phyloP scores from a whole-genome alignment of 306 rosid genomes.

The Elaeagnus macrophylla region DNA sequence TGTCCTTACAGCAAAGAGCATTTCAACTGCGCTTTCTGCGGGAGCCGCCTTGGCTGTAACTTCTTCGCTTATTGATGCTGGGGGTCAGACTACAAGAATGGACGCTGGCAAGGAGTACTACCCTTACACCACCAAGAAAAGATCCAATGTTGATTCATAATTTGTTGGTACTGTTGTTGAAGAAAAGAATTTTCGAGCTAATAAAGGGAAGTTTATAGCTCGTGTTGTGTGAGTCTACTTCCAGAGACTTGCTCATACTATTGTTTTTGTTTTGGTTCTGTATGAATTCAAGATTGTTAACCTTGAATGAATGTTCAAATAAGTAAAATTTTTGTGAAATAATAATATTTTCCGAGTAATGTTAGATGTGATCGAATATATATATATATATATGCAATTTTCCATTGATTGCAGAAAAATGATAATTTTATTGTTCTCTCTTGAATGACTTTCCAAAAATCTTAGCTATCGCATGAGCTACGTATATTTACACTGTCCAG shows the following conservation, averaged over 20 bases:
- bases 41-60: slow-evolving; percentile 86
- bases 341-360: not conserved
- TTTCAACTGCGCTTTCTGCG: slow-evolving; percentile 76
- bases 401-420: no score
- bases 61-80: slow-evolving; percentile 60
- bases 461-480: no score
- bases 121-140: slow-evolving; percentile 85
- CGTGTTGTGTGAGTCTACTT: slow-evolving; percentile 27
- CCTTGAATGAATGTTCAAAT: slow-evolving; percentile 27
- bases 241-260: slow-evolving; percentile 38
- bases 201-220: slow-evolving; percentile 34
- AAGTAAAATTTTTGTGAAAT: slow-evolving; percentile 24
- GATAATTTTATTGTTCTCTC: no score
- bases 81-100: slow-evolving; percentile 67
- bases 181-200: slow-evolving; percentile 21
- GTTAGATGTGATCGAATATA: not conserved
- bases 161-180: slow-evolving; percentile 9
- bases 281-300: slow-evolving; percentile 29
- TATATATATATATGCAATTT: no score
- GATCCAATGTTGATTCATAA: slow-evolving; percentile 41
- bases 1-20: slow-evolving; percentile 58
- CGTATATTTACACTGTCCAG: no score
- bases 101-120: slow-evolving; percentile 80
- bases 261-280: slow-evolving; percentile 9
- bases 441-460: no score